Evolutionary conservation across 495 filamentous ascomycete species (phyloP), one percentile per base, ranked within the genome.

Genomic region (Amphirosellinia nigrospora): DNA sequence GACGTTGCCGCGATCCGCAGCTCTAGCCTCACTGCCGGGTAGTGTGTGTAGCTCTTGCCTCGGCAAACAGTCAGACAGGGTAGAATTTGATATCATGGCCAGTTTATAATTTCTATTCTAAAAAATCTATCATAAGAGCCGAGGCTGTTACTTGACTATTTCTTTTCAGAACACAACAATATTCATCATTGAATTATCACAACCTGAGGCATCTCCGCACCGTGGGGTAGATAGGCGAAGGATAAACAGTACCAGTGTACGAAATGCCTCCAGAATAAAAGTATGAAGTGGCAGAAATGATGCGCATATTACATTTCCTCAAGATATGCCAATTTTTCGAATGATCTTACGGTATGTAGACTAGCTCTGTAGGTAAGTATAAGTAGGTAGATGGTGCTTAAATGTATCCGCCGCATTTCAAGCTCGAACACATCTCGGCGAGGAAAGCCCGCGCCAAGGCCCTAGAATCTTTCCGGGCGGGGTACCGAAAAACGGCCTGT

Each of bases 401-500:
- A 26, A 50, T 26, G 21, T 26, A 45, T 16, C 10, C 23, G 23
- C 7, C 15, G 48, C 23, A 4, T 28, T 53, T 28, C 7, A 6
- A 53, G 50, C 0, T 11, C 10, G 10, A n/a, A 28, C 21, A 36
- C 11, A 62, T 26, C 23, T 43, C 59, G 26, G 59, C 32, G 21
- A 59, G n/a, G 59, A 43, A 62, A 6, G 8, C 23, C 39, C n/a
- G 39, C 59, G 59, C 59, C 4, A 62, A 43, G 38, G 13, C 38
- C 23, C 38, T n/a, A 10, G 34, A 23, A 45, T 30, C 38, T 43
- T 23, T n/a, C 1, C 3, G 7, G 39, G 59, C 39, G 59, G 59
- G 59, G 59, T 62, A 62, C 39, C 15, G 9, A 45, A 15, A 30
- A 62, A 23, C 39, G 59, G 59, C 39, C 19, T 45, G 59, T 45